A percentile compares a stretch with the other conserved stretches of the same genome.
These are phyloP conservation scores for Coniochaeta sp. DNA, from an alignment of 2,329 filamentous ascomycete species.

Conservation along the genomic window DNA sequence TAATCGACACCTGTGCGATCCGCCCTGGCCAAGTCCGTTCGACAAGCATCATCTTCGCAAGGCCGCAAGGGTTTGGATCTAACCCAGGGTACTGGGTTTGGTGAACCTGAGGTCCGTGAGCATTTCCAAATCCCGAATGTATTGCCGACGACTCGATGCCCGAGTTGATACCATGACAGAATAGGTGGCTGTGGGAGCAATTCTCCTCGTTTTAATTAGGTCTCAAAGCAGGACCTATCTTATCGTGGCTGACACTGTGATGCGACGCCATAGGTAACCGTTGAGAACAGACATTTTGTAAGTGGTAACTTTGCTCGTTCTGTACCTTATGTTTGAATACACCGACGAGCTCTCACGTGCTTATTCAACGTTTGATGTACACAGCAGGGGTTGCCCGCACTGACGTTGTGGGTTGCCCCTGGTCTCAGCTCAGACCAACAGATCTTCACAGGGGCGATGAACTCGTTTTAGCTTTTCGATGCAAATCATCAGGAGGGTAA, in stretches of 20 bases:
- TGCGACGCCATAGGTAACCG: not conserved
- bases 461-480: not conserved
- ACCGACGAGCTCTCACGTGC: not conserved
- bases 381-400: not conserved
- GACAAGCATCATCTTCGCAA: too few species aligned
- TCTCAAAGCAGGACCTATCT: not conserved
- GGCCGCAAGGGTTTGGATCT: not conserved
- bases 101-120: not conserved
- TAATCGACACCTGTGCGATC: not conserved
- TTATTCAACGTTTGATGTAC: not conserved
- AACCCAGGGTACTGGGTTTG: not conserved
- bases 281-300: not conserved
- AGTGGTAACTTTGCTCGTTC: too few species aligned
- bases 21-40: too few species aligned
- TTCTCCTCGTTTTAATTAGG: not conserved
- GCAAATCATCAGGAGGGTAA: not conserved
- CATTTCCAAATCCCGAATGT: not conserved
- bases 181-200: not conserved
- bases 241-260: not conserved
- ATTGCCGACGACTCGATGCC: not conserved
- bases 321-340: too few species aligned
- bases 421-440: not conserved
- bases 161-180: not conserved
- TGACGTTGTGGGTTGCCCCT: not conserved
- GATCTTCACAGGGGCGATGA: not conserved